Conservation (phyloP, 2,329 filamentous ascomycete species). For the Alternaria metachromatica region DNA sequence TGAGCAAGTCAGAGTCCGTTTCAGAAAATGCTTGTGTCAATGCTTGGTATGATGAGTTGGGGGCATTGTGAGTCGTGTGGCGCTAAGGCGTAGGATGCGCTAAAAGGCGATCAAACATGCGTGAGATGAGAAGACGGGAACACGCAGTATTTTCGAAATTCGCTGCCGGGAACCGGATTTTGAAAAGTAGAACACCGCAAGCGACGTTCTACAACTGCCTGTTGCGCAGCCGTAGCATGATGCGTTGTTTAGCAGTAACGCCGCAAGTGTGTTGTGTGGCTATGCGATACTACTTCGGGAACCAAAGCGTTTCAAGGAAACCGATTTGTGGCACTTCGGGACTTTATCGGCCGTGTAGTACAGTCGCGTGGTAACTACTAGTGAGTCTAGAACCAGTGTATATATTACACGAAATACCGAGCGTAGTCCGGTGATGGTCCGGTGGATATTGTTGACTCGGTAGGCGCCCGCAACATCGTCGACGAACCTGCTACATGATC, state of each 20-base stretch:
- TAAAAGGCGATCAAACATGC: constrained; percentile 43
- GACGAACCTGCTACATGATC: not conserved
- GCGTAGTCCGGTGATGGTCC: not conserved
- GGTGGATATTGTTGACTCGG: constrained; percentile 2
- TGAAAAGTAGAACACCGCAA: not conserved
- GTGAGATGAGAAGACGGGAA: constrained; percentile 37
- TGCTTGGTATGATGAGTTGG: constrained; percentile 21
- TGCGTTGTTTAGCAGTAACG: not conserved
- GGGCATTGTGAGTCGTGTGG: constrained; percentile 11
- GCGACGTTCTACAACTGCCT: not conserved
- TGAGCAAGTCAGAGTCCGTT: constrained; percentile 18
- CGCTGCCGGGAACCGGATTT: not conserved
- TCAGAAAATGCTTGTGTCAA: constrained; percentile 14
- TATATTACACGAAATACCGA: constrained; percentile 1
- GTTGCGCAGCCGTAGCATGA: not conserved
- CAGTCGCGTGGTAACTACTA: not conserved
- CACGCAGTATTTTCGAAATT: constrained; percentile 1
- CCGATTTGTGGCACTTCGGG: constrained; percentile 1
- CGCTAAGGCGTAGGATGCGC: constrained; percentile 26
- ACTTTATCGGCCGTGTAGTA: constrained; percentile 1
- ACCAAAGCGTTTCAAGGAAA: not conserved
- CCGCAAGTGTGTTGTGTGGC: not conserved
- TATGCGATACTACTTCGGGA: not conserved
- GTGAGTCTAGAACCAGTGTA: not conserved
- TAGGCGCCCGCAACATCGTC: not conserved